These are phyloP conservation scores for Bryoerythrophyllum caledonicum DNA, from an alignment of 225 moss, liverwort and hornwort genomes.

Conservation along the genomic window DNA sequence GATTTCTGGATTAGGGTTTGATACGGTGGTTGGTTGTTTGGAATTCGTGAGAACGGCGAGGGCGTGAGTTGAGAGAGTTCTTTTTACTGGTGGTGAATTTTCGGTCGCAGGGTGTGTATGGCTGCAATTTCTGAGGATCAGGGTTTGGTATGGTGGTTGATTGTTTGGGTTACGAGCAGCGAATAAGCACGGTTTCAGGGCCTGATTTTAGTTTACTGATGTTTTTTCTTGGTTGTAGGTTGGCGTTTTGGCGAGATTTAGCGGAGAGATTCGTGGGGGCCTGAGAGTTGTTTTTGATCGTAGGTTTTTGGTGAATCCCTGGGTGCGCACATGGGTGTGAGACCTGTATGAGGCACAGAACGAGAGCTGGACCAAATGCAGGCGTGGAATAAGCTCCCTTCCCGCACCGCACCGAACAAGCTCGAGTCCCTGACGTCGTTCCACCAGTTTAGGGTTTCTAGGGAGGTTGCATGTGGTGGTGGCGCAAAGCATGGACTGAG, in stretches of 20 bases:
- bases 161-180: not conserved
- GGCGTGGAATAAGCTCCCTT: constrained; percentile 56
- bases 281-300: not conserved
- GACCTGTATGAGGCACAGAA: constrained; percentile 34
- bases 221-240: constrained; percentile 14
- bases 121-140: not conserved
- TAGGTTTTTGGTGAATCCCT: not conserved
- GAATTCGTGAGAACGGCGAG: too few species aligned
- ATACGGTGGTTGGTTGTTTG: not conserved
- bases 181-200: not conserved
- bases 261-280: constrained; percentile 1
- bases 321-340: constrained; percentile 34
- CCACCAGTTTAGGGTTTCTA: constrained; percentile 42
- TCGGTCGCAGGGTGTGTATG: too few species aligned
- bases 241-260: constrained; percentile 9
- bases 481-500: constrained; percentile 28
- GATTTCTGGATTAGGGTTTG: constrained; percentile 24
- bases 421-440: constrained; percentile 38
- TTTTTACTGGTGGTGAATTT: not conserved
- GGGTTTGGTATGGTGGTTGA: constrained; percentile 12
- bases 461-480: constrained; percentile 36
- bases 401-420: constrained; percentile 42
- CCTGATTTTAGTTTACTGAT: not conserved
- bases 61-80: too few species aligned
- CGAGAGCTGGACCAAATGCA: constrained; percentile 42